Evolutionary conservation across 768 basidiomycete genomes (phyloP).

Genomic region (Candolleomyces aberdarensis): DNA sequence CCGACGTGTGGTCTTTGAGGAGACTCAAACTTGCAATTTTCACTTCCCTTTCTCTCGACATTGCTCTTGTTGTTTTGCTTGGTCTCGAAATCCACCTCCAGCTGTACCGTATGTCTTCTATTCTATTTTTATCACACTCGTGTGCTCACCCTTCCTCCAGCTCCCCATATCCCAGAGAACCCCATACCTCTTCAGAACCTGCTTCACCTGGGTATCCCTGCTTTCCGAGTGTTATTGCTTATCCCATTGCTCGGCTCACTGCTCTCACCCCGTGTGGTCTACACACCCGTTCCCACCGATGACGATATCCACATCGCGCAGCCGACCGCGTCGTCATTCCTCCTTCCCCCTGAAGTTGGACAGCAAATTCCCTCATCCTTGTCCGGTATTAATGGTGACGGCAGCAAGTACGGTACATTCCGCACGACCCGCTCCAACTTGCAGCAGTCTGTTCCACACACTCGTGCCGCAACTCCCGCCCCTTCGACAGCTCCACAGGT

Average conservation of each 20-base stretch:
- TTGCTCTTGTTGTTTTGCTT: slow-evolving; percentile 55
- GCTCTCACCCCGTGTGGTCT: slow-evolving; percentile 61
- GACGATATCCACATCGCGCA: slow-evolving; percentile 37
- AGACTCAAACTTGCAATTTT: slow-evolving; percentile 55
- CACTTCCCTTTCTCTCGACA: slow-evolving; percentile 55
- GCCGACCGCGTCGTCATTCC: slow-evolving; percentile 49
- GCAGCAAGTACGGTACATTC: slow-evolving; percentile 78
- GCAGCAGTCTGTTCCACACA: slow-evolving; percentile 53
- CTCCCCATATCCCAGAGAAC: slow-evolving; percentile 28
- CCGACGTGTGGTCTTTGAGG: slow-evolving; percentile 62
- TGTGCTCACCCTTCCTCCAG: slow-evolving; percentile 8
- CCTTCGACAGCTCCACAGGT: slow-evolving; percentile 42
- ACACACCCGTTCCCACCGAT: slow-evolving; percentile 46
- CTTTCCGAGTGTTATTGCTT: slow-evolving; percentile 64
- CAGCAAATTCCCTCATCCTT: slow-evolving; percentile 50
- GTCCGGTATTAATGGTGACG: slow-evolving; percentile 38
- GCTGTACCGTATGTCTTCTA: slow-evolving; percentile 14
- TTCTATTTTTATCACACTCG: slow-evolving; percentile 12
- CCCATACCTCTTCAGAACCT: slow-evolving; percentile 26
- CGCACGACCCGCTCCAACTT: slow-evolving; percentile 44
- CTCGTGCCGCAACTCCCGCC: slow-evolving; percentile 48
- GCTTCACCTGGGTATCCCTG: slow-evolving; percentile 48
- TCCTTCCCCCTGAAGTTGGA: slow-evolving; percentile 48
- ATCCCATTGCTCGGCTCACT: slow-evolving; percentile 59
- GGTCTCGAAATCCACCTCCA: slow-evolving; percentile 36